Percentiles rank a stretch among this genome's conserved stretches.
These are phyloP conservation scores for Emergomyces africanus DNA, from an alignment of 2,329 filamentous ascomycete species.

Conservation along the genomic window DNA sequence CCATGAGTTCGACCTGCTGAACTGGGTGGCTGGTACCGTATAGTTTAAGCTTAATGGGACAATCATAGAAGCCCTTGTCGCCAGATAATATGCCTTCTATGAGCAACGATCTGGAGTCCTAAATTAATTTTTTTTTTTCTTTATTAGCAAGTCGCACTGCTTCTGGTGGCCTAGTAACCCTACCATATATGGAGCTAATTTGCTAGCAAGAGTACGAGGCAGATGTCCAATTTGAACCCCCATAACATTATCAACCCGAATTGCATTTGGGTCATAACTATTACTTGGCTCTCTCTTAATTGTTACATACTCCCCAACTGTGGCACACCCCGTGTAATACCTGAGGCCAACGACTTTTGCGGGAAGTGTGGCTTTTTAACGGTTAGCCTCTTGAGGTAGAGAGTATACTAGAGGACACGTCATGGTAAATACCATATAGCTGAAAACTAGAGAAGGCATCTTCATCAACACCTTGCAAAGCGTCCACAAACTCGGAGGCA, in stretches of 20 bases:
- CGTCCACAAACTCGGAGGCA: slow-evolving; percentile 21
- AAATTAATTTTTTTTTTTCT: slow-evolving; percentile 11
- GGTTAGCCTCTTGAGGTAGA: slow-evolving; percentile 8
- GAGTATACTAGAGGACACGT: slow-evolving; percentile 12
- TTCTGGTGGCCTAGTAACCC: slow-evolving; percentile 10
- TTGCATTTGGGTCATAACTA: slow-evolving; percentile 60
- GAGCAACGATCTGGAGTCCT: slow-evolving; percentile 45
- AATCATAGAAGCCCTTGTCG: slow-evolving; percentile 54
- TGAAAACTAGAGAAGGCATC: slow-evolving; percentile 21
- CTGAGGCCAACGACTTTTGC: slow-evolving; percentile 48
- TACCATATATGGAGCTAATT: slow-evolving; percentile 61
- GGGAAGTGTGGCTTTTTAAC: slow-evolving; percentile 24
- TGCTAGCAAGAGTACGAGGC: slow-evolving; percentile 52
- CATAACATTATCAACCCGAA: slow-evolving; percentile 65
- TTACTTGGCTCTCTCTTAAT: slow-evolving; percentile 55
- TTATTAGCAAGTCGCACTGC: neutral
- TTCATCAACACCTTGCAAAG: slow-evolving; percentile 24
- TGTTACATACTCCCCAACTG: slow-evolving; percentile 49
- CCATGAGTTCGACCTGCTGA: slow-evolving; percentile 43
- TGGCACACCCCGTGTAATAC: slow-evolving; percentile 53
- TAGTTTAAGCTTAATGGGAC: slow-evolving; percentile 55
- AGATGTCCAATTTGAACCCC: slow-evolving; percentile 68
- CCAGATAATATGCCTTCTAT: slow-evolving; percentile 61
- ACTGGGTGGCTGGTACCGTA: slow-evolving; percentile 52
- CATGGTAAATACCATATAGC: slow-evolving; percentile 27